Base-by-base conservation (phyloP, 495 filamentous ascomycete species). In the Penicilliopsis zonata region DNA sequence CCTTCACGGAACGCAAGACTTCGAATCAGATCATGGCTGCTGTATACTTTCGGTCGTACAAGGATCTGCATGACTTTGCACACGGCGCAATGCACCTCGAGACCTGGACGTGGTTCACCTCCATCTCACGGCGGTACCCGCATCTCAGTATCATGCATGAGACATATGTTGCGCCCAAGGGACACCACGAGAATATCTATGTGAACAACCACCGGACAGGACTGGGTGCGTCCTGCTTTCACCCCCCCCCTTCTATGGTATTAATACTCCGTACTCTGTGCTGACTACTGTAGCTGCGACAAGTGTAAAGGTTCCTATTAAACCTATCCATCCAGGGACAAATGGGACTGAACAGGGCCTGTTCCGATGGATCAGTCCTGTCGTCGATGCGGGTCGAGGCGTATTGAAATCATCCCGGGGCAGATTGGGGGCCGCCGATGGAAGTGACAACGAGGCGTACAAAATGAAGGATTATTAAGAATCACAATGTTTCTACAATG, bases 131-230 rank as follows among this genome's bases (percentile, higher is more conserved):
- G 37, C 22, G 47, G 8, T 51, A 52, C 31, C 55, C 52, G 21
- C 60, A 73, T 31, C 23, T 72, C 10, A 37, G 43, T 9, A 66
- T 70, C 41, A 59, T 47, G 30, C 67, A 72, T 45, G 68, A 72
- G 52, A 47, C 52, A 3, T 72, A 65, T 44, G 36, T 44, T 17
- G 57, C 47, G n/a, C 50, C 57, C 3, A 40, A 35, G 13, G 50
- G 53, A 2, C 16, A 36, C 1, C 68, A 61, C 55, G 67, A 71
- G 48, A 61, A 50, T 23, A 48, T 67, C 30, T 69, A 63, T 42
- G 32, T 52, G 9, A 57, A 63, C 31, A 26, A 29, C 24, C 37
- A 40, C 20, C 48, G 46, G 13, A 40, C 43, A 9, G 44, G 51
- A 7, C 37, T 57, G 32, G 43, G 45, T 24, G 36, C 25, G 18